Evolutionary conservation across 2,329 filamentous ascomycete species (phyloP).

Genomic region (Graphilbum ipis-grandicollis): DNA sequence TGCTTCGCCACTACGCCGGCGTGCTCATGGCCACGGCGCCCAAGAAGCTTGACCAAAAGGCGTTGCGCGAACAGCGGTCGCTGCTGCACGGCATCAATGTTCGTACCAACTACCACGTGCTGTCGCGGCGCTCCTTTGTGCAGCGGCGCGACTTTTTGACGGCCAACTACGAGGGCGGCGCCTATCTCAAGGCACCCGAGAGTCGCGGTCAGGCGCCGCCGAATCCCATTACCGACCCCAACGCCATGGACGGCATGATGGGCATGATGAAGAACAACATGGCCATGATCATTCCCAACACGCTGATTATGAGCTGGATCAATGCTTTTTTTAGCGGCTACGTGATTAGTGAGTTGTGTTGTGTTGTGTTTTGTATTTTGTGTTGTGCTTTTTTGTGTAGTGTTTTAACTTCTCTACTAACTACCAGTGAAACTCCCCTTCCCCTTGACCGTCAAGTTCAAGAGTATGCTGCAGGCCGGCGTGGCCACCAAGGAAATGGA

Average conservation of each 20-base stretch:
- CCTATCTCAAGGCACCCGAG: conserved; percentile 79
- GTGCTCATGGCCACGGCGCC: conserved; percentile 76
- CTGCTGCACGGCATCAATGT: conserved; percentile 73
- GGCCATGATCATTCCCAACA: conserved; percentile 99
- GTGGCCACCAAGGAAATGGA: conserved; percentile 93
- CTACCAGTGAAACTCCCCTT: conserved; percentile 83
- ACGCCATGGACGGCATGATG: conserved; percentile 99
- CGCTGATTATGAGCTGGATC: conserved; percentile 99
- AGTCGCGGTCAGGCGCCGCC: conserved; percentile 70
- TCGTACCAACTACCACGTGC: conserved; percentile 62
- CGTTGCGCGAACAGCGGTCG: conserved; percentile 73
- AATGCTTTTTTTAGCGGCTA: conserved; percentile 98
- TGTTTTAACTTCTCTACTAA: neutral
- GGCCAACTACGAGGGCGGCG: conserved; percentile 66
- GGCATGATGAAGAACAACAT: conserved; percentile 99
- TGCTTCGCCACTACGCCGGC: conserved; percentile 89
- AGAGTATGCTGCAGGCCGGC: conserved; percentile 96
- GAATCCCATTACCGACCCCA: conserved; percentile 90
- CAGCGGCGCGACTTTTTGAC: conserved; percentile 66
- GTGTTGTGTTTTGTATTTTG: neutral
- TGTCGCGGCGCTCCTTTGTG: conserved; percentile 64
- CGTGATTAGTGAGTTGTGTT: conserved; percentile 60
- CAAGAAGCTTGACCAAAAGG: conserved; percentile 59
- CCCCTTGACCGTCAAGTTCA: conserved; percentile 95
- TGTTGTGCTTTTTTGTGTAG: neutral